Evolutionary conservation across 2,329 filamentous ascomycete genomes (phyloP), one percentile per base, ranked within the genome.

Genomic region (Xylariales sp.): DNA sequence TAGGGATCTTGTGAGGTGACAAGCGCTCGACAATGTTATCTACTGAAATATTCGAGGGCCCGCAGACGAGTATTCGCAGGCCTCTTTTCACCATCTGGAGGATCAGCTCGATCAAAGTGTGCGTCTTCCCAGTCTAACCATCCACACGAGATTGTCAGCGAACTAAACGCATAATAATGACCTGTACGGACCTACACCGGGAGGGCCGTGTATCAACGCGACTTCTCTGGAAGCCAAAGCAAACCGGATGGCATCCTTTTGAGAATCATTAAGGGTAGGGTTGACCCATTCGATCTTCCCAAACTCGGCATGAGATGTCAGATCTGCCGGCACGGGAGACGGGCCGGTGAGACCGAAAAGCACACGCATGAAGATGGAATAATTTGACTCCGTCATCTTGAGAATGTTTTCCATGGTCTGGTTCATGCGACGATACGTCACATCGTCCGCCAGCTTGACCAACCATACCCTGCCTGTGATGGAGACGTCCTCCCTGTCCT

Each of bases 11-110:
- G 60, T 90, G 85, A 0, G 86, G 81, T 2, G 89, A 80, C 2
- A 97, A 75, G 6, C 93, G 81, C 63, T 98, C 93, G 7, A 96
- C 90, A 41, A 98, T 95, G 56, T 98, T 98, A 72, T 98, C 93
- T 1, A 98, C 93, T 1, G 88, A 93, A 50, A 98, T 90, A 58
- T 98, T 98, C 20, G 88, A 95, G 0, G 93, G 93, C 0, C 91
- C 93, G 53, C 93, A 97, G n/a, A 97, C 91, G 2, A 97, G 72
- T 10, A 97, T 71, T 2, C 89, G 79, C 38, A 83, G 74, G 23
- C 81, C 76, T 17, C 78, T 77, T 55, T 82, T 83, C 38, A 94
- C 70, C 50, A 97, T 69, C 56, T 98, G 93, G n/a, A 94, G 71
- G 43, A 98, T 95, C 11, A 98, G 72, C 61, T 98, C 93, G 42